Evolutionary conservation across 345 rosid genomes (phyloP), one percentile per base, ranked within the genome.

Genomic region (Viola odorata): DNA sequence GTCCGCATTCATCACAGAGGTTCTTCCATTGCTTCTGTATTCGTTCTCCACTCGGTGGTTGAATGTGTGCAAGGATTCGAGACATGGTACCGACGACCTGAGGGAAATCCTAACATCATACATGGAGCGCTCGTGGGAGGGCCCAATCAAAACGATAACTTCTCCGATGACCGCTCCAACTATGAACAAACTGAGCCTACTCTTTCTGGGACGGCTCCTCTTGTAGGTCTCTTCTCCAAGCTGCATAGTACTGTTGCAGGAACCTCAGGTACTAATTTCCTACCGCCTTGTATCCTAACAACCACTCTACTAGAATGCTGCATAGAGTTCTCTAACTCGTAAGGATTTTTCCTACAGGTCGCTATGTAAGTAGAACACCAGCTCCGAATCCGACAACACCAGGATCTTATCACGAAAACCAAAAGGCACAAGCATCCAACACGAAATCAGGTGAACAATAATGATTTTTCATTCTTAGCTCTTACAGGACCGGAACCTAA

Each of bases 191-290:
- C 77, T 3, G 73, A 73, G 57, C 73, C 73, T 17, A 63, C 75
- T 13, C 51, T 65, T 41, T 53, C 66, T 49, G 60, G 62, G 12
- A 5, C 16, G 49, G 75, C 66, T 58, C 72, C 73, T 54, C 69
- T 63, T 62, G 69, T 68, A 11, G 76, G 76, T 45, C 75, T 71
- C 66, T 65, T 71, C 57, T 60, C 75, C 58, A 71, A 65, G 70
- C 62, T 71, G 50, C 70, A 65, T 3, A 38, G 48, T 23, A 23
- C 32, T 61, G 57, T 50, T 16, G 49, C 57, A 3, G 75, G 50
- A 53, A 7, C 10, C 54, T 11, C 51, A 16, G 64, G 74, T 64
- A 52, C 1, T 10, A 6, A 41, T 37, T 40, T 37, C 13, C n/a
- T 13, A n/a, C 11, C 8, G 36, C 12, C 12, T 23, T 48, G 32